Conservation (phyloP, 176 grass and related monocot genomes). For the Zoysia pacifica region DNA sequence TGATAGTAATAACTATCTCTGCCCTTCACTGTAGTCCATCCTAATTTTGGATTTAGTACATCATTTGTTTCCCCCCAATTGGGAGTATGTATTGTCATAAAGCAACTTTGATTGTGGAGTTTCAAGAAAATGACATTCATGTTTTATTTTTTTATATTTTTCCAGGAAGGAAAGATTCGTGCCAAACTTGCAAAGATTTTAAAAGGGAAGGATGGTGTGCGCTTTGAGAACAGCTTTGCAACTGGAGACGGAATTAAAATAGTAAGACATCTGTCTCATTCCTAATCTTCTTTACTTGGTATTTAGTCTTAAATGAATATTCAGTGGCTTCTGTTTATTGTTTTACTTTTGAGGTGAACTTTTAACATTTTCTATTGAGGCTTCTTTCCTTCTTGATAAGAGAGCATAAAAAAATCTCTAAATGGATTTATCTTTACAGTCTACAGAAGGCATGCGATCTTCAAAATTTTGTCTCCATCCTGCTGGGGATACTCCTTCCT, state of each 20-base stretch:
- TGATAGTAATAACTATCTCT: slow-evolving; percentile 37
- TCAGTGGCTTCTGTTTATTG: slow-evolving; percentile 5
- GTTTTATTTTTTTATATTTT: slow-evolving; percentile 33
- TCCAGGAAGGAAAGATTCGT: slow-evolving; percentile 86
- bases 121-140: slow-evolving; percentile 12
- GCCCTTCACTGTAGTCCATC: neutral
- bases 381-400: slow-evolving; percentile 27
- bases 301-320: neutral
- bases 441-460: slow-evolving; percentile 69
- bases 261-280: slow-evolving; percentile 50
- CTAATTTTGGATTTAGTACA: slow-evolving; percentile 26
- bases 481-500: slow-evolving; percentile 89
- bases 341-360: neutral
- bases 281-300: slow-evolving; percentile 13
- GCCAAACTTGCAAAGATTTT: slow-evolving; percentile 76
- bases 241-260: slow-evolving; percentile 78
- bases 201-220: slow-evolving; percentile 78
- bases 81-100: slow-evolving; percentile 54
- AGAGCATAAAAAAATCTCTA: slow-evolving; percentile 31
- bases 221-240: slow-evolving; percentile 87
- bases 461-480: slow-evolving; percentile 92
- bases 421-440: slow-evolving; percentile 55
- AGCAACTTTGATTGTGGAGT: neutral
- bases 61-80: neutral
- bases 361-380: neutral